Conservation (phyloP, 2,329 filamentous ascomycete genomes). For the Neofusicoccum kwambonambiense region DNA sequence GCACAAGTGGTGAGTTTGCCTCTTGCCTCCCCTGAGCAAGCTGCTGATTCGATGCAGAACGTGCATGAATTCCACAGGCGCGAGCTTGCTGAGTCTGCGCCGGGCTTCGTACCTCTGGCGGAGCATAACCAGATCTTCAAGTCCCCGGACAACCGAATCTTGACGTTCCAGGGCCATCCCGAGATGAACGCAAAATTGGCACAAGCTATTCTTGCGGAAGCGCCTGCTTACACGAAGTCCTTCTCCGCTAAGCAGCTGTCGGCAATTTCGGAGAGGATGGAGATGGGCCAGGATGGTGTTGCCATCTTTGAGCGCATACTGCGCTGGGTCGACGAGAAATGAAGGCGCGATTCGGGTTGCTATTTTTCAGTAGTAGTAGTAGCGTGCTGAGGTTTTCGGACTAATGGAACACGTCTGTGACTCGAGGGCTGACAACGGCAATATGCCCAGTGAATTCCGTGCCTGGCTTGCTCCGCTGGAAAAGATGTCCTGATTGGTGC, state of each 20-base stretch:
- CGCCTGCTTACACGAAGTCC: background rate
- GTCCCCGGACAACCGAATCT: constrained; percentile 11
- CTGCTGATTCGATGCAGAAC: background rate
- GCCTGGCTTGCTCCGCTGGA: background rate
- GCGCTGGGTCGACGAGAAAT: constrained; percentile 10
- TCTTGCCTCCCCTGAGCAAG: background rate
- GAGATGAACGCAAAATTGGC: constrained; percentile 16
- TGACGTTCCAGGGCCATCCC: constrained; percentile 18
- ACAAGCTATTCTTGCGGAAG: constrained; percentile 5
- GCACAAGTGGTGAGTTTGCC: background rate
- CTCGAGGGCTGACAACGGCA: too few species aligned
- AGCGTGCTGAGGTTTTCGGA: too few species aligned
- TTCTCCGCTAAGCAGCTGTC: background rate
- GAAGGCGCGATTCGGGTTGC: background rate
- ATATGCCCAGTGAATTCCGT: too few species aligned
- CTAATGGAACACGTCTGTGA: too few species aligned
- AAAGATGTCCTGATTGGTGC: background rate
- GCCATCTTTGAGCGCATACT: constrained; percentile 11
- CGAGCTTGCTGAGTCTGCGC: constrained; percentile 1
- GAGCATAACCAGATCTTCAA: constrained; percentile 11
- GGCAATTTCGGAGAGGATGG: background rate
- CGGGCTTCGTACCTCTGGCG: constrained; percentile 10
- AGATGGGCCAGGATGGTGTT: constrained; percentile 1
- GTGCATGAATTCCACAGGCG: constrained; percentile 17
- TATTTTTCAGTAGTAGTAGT: too few species aligned